These are phyloP conservation scores for Cordyceps fumosorosea DNA, from an alignment of 2,329 filamentous ascomycete genomes.

Conservation along the genomic window DNA sequence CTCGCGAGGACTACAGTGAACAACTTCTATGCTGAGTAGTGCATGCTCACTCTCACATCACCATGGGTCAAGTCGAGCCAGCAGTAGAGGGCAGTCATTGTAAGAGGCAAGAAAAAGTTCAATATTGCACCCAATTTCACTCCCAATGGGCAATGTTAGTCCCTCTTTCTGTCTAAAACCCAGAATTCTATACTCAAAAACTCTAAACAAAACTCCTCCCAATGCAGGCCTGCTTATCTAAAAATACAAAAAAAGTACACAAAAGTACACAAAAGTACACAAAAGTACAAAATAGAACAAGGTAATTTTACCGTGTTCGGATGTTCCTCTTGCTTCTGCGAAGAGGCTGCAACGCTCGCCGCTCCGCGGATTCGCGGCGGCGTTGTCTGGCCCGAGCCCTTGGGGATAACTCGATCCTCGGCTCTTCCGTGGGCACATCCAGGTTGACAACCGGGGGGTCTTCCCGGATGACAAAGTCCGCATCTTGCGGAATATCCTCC, in stretches of 20 bases:
- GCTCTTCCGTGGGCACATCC: neutral
- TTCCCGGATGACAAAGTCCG: neutral
- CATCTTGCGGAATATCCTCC: neutral
- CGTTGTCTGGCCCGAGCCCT: neutral
- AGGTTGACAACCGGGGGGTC: neutral
- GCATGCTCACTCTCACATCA: too few species aligned
- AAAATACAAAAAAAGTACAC: neutral
- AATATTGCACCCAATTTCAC: neutral
- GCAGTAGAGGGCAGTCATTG: too few species aligned
- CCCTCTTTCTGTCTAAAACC: neutral
- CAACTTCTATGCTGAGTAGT: too few species aligned
- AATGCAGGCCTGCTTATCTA: neutral
- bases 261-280: neutral
- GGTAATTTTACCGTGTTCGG: neutral
- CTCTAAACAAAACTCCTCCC: neutral
- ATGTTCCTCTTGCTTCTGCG: conserved; percentile 1
- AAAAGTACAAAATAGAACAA: neutral
- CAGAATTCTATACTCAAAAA: too few species aligned
- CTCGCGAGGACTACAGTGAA: too few species aligned
- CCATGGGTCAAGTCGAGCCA: too few species aligned
- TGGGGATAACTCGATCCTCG: neutral
- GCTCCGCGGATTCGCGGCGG: neutral
- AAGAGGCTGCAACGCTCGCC: neutral
- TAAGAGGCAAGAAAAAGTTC: neutral
- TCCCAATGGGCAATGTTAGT: neutral